phyloP scores from a whole-genome alignment of 192 early-diverging fungal species.

The Coemansia sp. region DNA sequence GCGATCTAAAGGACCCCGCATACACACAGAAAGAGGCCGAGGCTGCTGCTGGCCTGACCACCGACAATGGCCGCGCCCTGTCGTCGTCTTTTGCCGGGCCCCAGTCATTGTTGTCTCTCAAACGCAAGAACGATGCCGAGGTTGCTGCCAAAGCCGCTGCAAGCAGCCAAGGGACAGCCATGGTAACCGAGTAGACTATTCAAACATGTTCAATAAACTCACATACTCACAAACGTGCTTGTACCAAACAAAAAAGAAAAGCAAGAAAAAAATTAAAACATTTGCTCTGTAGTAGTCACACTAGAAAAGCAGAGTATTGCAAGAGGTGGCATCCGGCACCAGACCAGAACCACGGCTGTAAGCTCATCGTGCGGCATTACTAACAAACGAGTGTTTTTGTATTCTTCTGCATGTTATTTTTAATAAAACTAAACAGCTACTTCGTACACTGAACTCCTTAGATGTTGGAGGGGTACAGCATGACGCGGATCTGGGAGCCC shows the following conservation, averaged over 20 bases:
- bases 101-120: slow-evolving; percentile 37
- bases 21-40: slow-evolving; percentile 92
- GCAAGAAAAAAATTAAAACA: no score
- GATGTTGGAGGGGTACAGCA: slow-evolving; percentile 93
- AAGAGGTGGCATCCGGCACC: no score
- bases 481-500: slow-evolving; percentile 89
- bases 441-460: slow-evolving; percentile 24
- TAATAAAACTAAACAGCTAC: background rate
- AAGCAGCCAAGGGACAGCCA: slow-evolving; percentile 11
- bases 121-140: slow-evolving; percentile 24
- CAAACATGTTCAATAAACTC: background rate
- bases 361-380: no score
- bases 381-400: background rate
- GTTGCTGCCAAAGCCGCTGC: slow-evolving; percentile 12
- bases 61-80: slow-evolving; percentile 55
- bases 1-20: slow-evolving; percentile 73
- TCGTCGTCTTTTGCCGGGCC: slow-evolving; percentile 20
- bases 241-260: no score
- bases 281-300: no score
- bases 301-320: no score
- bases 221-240: no score
- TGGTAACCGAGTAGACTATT: background rate
- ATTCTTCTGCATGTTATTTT: background rate
- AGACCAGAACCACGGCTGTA: no score
- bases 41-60: slow-evolving; percentile 63